Conservation (phyloP, 768 basidiomycete species). For the Leucosporidium yakuticum region DNA sequence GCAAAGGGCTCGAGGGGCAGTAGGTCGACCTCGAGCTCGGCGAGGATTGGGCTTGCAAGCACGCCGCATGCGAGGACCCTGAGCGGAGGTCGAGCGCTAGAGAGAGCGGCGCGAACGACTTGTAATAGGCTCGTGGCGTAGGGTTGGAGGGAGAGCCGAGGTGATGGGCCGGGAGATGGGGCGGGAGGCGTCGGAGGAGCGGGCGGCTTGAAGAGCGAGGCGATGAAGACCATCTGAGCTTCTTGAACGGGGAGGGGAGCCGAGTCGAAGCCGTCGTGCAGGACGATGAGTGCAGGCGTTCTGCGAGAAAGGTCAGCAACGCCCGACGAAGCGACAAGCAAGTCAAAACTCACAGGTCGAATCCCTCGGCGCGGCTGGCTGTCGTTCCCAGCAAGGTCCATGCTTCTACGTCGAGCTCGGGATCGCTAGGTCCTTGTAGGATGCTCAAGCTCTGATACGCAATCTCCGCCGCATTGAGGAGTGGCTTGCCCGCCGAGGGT, state of each 20-base stretch:
- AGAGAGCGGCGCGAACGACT: not conserved
- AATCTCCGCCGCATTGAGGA: not conserved
- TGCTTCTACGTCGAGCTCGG: not conserved
- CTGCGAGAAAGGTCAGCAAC: not conserved
- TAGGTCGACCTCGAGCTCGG: not conserved
- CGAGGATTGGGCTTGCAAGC: not conserved
- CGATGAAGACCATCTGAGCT: slow-evolving; percentile 8
- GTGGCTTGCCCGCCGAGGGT: not conserved
- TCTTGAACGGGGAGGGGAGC: not conserved
- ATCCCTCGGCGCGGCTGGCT: not conserved
- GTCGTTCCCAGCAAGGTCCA: not conserved
- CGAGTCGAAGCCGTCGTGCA: not conserved
- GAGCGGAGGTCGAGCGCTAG: not conserved
- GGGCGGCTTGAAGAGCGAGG: slow-evolving; percentile 3
- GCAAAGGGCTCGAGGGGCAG: not conserved
- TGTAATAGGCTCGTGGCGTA: not conserved
- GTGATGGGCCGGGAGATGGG: too few species aligned
- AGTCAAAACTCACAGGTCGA: not conserved
- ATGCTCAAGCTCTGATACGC: not conserved
- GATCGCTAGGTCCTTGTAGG: not conserved
- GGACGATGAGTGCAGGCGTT: not conserved
- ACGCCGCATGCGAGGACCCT: slow-evolving; percentile 5
- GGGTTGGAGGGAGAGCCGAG: not conserved
- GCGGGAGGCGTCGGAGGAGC: too few species aligned
- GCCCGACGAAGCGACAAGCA: not conserved